Conservation (phyloP, 352 stramenopile genomes). For the Pythium apleroticum region DNA sequence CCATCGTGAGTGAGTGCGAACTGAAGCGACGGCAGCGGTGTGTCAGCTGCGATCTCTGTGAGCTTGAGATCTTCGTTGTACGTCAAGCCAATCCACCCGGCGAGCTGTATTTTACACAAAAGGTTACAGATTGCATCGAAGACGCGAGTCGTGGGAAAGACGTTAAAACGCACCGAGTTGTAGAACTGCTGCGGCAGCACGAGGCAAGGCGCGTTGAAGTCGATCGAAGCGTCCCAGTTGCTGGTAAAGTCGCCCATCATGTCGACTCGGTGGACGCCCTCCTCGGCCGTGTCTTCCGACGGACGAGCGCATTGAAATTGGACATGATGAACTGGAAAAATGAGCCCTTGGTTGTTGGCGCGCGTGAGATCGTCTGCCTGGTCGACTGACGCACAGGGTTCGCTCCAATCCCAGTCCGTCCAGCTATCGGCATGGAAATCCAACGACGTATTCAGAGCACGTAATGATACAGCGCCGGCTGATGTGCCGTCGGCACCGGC, state of each 20-base stretch:
- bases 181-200: slow-evolving; percentile 64
- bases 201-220: slow-evolving; percentile 62
- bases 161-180: slow-evolving; percentile 34
- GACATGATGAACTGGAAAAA: slow-evolving; percentile 53
- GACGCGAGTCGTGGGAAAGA: neutral
- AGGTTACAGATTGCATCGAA: neutral
- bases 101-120: slow-evolving; percentile 31
- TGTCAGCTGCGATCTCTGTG: slow-evolving; percentile 35
- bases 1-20: slow-evolving; percentile 50
- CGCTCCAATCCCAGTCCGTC: slow-evolving; percentile 44
- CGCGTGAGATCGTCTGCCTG: slow-evolving; percentile 29
- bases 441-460: slow-evolving; percentile 3
- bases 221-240: slow-evolving; percentile 58
- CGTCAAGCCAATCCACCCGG: slow-evolving; percentile 47
- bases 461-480: neutral
- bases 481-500: slow-evolving; percentile 2
- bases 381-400: slow-evolving; percentile 42
- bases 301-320: slow-evolving; percentile 30
- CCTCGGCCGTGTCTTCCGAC: neutral
- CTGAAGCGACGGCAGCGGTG: slow-evolving; percentile 35
- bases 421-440: slow-evolving; percentile 13
- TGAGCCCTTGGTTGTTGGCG: slow-evolving; percentile 46
- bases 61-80: slow-evolving; percentile 46
- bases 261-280: slow-evolving; percentile 19
- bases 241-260: slow-evolving; percentile 56